Evolutionary conservation across 1,139 yeast species (phyloP), one percentile per base, ranked within the genome.

Genomic region (Pichia sp.): DNA sequence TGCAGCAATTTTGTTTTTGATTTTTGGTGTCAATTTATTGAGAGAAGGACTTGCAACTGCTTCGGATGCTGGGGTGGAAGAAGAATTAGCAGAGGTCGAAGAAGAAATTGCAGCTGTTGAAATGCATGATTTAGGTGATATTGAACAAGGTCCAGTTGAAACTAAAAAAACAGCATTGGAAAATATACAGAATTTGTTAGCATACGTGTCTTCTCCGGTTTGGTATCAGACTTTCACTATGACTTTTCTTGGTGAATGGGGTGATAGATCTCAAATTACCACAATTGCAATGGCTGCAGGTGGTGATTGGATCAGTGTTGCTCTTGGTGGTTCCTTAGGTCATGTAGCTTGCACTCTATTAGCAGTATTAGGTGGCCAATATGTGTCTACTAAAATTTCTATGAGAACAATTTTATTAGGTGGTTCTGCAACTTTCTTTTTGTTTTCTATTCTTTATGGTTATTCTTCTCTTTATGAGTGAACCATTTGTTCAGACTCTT

Each of bases 271-370:
- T 12, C 99, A 91, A 65, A 86, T 91, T 41, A 96, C 97, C 30
- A 93, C 96, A 33, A 88, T 91, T 56, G 98, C 98, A 40, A 84
- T 91, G 94, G 97, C 97, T 37, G 96, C 98, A 1, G 96, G 96
- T 31, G 80, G 88, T 30, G 85, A 88, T 61, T 91, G 86, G 66
- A 80, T 94, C 91, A 72, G 72, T 56, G 95, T 89, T 37, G 85
- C 91, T 36, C 53, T 81, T 35, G 98, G 99, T 45, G 95, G 95
- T 19, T 77, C 88, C 34, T 61, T 83, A 35, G 99, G 98, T 22
- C 99, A 91, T 62, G 79, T 83, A 10, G 44, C 84, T n/a, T 91
- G 98, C 65, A 85, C 97, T 0, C 77, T 77, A 35, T 76, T 88
- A 45, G 98, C 98, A n/a, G 95, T 93, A 41, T 46, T 85, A 45